Evolutionary conservation across 768 basidiomycete species (phyloP), one percentile per base, ranked within the genome.

Genomic region (Mycena indigotica): DNA sequence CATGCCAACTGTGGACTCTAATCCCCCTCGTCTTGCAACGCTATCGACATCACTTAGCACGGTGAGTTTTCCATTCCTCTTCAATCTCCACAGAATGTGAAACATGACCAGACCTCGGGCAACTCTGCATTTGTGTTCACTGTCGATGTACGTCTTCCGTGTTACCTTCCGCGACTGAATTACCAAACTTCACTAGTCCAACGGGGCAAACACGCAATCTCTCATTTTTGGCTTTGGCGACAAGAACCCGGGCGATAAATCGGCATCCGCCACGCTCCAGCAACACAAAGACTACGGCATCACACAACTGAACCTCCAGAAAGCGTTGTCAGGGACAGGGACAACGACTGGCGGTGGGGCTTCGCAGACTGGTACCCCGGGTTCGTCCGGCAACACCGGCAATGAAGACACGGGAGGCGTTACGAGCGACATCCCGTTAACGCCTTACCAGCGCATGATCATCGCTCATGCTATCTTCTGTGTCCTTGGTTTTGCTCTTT

Each of bases 221-320:
- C 63, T 89, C 55, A 87, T 91, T 46, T 90, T 76, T 70, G 88
- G 87, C 4, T 85, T 81, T 63, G 79, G 83, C 15, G 71, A 67
- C 4, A 71, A 65, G 1, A 76, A 78, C 21, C 88, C 88, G 3
- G 67, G 66, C n/a, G 77, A 77, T 16, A 70, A 77, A 0, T 76
- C 78, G 0, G 62, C 58, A 1, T 72, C 80, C 58, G 85, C 86
- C 1, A 62, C 65, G 3, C 65, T 89, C 19, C 29, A 60, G 16
- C 74, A 81, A 60, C 87, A 89, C 66, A 21, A 70, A n/a, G 75
- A 76, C 24, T 70, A 66, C 23, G 83, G 84, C 4, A 59, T 66
- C 4, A 60, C 75, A 17, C 63, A 53, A 12, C 70, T 89, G 21
- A 78, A 85, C 66, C 75, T 89, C 29, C 71, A 83, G 0, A 77